Evolutionary conservation across 345 rosid species (phyloP), one percentile per base, ranked within the genome.

Genomic region (Populus deltoides): DNA sequence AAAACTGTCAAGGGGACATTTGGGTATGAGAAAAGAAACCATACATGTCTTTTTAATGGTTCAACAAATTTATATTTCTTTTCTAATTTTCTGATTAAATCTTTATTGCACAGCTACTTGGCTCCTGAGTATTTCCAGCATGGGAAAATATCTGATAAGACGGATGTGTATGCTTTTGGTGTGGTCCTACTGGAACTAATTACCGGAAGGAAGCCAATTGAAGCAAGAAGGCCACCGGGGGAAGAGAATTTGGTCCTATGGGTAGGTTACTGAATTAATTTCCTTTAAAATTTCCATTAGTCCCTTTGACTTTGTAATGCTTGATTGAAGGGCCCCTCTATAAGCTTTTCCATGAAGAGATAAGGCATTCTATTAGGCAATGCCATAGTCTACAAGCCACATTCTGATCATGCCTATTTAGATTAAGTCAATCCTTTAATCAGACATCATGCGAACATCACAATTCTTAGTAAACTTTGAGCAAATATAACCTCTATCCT

Each of bases 71-170:
- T 63, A n/a, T 2, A 43, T 36, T 59, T 71, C 18, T 70, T 33
- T 33, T 18, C 73, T 18, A 35, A 39, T 70, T 68, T 65, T 67
- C 71, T 78, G 20, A 74, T 38, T 66, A 61, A 10, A 22, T 59
- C 71, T 68, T 57, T 25, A 55, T 79, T 66, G 22, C 75, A 75
- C 89, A 95, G 98, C 49, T 93, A 95, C 79, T 80, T 95, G 81
- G 99, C 98, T 74, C 99, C 99, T 4, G 97, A 95, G 86, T 95
- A 95, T 81, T 95, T 95, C 82, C 99, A 95, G 86, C 98, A 95
- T 61, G 99, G 99, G 33, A 93, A 93, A 87, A 91, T 95, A 78
- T 95, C 98, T 0, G 90, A 90, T 81, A 95, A 92, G 86, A 95
- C 97, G 0, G 98, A 95, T 86, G 97, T 95, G 77, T 95, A 92